A percentile compares a stretch with the other conserved stretches of the same genome.
phyloP scores from a whole-genome alignment of 352 stramenopile species.

The Aphanomyces invadans region DNA sequence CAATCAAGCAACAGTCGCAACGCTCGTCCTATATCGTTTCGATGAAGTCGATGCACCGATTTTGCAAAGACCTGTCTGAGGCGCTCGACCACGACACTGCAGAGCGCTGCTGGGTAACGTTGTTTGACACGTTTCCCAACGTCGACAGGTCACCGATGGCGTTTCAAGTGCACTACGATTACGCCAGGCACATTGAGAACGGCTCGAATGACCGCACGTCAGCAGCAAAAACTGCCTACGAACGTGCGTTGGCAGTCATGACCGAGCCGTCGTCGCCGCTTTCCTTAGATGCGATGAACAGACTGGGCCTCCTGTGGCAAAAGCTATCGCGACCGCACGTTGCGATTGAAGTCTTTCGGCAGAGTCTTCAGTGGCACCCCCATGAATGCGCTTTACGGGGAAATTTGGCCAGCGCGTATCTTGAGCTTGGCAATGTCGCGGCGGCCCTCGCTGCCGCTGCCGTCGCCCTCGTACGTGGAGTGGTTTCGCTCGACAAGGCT shows the following conservation, averaged over 20 bases:
- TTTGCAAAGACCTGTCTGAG: background rate
- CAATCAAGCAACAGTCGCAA: background rate
- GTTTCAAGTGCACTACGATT: background rate
- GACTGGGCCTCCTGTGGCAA: background rate
- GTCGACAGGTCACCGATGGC: background rate
- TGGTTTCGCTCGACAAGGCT: background rate
- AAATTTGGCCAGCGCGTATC: background rate
- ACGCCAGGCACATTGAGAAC: background rate
- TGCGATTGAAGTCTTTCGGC: background rate
- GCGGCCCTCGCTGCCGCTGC: background rate
- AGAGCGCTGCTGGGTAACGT: background rate
- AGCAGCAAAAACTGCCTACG: background rate
- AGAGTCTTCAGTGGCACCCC: background rate
- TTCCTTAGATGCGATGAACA: conserved; percentile 4
- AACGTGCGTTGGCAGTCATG: background rate
- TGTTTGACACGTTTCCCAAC: background rate
- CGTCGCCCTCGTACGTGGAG: background rate
- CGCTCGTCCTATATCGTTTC: background rate
- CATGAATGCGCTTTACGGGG: background rate
- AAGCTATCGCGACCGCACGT: background rate
- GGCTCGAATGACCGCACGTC: too few relatives aligned
- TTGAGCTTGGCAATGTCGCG: background rate
- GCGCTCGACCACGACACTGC: background rate
- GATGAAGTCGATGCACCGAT: background rate
- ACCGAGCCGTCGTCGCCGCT: background rate